Evolutionary conservation across 371 early-diverging fungal species (phyloP), one percentile per base, ranked within the genome.

Genomic region (Blakeslea trispora): DNA sequence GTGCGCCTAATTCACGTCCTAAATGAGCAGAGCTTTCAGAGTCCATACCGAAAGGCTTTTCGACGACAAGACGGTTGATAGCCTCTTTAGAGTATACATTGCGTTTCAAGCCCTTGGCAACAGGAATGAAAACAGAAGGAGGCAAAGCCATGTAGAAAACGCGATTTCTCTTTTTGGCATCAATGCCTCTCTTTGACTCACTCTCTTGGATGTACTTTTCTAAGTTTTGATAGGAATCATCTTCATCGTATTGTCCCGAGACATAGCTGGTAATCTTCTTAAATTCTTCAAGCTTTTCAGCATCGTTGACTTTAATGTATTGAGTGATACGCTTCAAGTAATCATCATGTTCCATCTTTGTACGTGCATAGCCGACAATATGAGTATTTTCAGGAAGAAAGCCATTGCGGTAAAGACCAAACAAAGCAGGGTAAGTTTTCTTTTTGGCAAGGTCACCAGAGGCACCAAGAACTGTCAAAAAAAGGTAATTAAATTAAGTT

Each of bases 11-110:
- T 15, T 87, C 87, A 31, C 61, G 66, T 44, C 75, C 83, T 18
- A 97, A 82, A 45, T 80, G 74, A 45, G 82, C 72, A 45, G 93
- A 91, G 31, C 86, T 85, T 35, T 89, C 92, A 17, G 85, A 81
- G 64, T 95, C 95, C 71, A 86, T 87, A 49, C 99, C 99, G 84
- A 97, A 97, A 0, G 99, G 99, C 75, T 99, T 99, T 68, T 99
- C 99, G 15, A 98, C 88, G 45, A 95, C 87, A 50, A 99, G 49
- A 23, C 91, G 85, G 79, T 89, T 94, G 54, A 68, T 71, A 19
- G 89, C 91, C 41, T 72, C 67, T 17, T 55, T 60, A 18, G 81
- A 69, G 55, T 92, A 92, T 2, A 80, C 81, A 57, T 87, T 75
- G 24, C 81, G 75, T 68, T 88, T 88, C 57, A 97, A 59, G 17